These are phyloP conservation scores for Tetracentron sinense DNA, from an alignment of 164 flowering plant genomes.

Conservation along the genomic window DNA sequence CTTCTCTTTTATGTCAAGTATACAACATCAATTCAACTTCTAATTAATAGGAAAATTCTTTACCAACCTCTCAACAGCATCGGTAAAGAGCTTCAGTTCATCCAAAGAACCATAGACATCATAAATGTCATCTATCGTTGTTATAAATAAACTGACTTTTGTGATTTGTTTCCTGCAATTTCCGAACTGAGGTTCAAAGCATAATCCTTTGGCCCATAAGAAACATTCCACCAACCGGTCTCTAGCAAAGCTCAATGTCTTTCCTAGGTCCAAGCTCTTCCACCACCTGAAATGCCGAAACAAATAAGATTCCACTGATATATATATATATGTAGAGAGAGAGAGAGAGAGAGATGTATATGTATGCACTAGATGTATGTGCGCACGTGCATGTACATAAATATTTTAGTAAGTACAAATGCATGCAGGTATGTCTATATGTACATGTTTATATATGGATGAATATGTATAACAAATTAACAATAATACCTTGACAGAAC, in stretches of 20 bases:
- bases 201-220: constrained; percentile 19
- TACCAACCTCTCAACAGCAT: constrained; percentile 33
- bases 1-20: too few species aligned
- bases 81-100: constrained; percentile 31
- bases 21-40: too few species aligned
- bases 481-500: constrained; percentile 12
- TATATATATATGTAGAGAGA: too few species aligned
- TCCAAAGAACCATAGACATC: constrained; percentile 40
- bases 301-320: too few species aligned
- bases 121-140: constrained; percentile 35
- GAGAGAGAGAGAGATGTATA: too few species aligned
- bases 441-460: neutral
- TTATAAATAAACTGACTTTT: constrained; percentile 11
- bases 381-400: too few species aligned
- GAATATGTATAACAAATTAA: neutral
- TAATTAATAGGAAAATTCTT: too few species aligned
- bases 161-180: constrained; percentile 13
- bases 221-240: constrained; percentile 28
- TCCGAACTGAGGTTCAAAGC: constrained; percentile 28
- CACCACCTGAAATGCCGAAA: constrained; percentile 29
- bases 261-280: constrained; percentile 15
- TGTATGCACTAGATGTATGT: too few species aligned
- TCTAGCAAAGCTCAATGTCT: constrained; percentile 29
- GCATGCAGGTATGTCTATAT: neutral
- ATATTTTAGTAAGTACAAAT: too few species aligned